phyloP scores from a whole-genome alignment of 2,329 filamentous ascomycete genomes.

The Chaetomium strumarium region DNA sequence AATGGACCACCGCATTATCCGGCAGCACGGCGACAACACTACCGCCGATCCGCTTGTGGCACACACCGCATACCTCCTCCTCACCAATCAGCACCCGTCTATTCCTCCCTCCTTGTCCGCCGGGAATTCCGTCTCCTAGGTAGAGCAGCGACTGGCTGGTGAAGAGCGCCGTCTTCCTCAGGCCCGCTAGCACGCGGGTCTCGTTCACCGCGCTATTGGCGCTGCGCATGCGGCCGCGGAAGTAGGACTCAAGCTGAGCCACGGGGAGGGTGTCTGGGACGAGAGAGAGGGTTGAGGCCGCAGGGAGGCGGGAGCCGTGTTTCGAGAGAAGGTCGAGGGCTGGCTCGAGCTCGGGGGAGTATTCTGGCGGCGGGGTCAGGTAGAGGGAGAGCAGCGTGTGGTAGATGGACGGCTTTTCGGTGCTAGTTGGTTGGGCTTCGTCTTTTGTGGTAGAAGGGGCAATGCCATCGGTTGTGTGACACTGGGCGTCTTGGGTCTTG shows the following conservation, averaged over 20 bases:
- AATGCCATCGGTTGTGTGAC: conserved; percentile 25
- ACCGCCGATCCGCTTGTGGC: conserved; percentile 85
- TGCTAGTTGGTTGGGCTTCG: conserved; percentile 28
- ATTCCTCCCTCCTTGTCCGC: conserved; percentile 45
- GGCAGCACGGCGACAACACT: conserved; percentile 88
- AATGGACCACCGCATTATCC: conserved; percentile 75
- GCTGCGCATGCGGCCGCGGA: conserved; percentile 80
- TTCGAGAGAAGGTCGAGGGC: conserved; percentile 84
- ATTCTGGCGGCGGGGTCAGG: conserved; percentile 68
- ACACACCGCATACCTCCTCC: conserved; percentile 84
- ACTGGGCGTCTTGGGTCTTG: conserved; percentile 46
- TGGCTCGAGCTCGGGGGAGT: conserved; percentile 67
- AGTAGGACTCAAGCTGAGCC: conserved; percentile 78
- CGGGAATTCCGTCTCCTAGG: conserved; percentile 52
- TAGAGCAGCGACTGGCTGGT: conserved; percentile 66
- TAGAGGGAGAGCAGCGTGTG: conserved; percentile 87
- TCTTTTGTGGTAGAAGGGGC: conserved; percentile 9
- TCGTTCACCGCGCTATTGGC: conserved; percentile 79
- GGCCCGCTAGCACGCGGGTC: conserved; percentile 66
- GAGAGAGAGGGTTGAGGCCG: conserved; percentile 75
- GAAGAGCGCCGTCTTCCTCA: conserved; percentile 76
- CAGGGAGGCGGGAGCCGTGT: conserved; percentile 86
- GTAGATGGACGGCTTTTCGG: conserved; percentile 72
- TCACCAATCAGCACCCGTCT: conserved; percentile 75
- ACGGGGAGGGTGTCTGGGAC: conserved; percentile 79